Base-by-base conservation (phyloP, 164 flowering plant species). In the Chimonanthus salicifolius region DNA sequence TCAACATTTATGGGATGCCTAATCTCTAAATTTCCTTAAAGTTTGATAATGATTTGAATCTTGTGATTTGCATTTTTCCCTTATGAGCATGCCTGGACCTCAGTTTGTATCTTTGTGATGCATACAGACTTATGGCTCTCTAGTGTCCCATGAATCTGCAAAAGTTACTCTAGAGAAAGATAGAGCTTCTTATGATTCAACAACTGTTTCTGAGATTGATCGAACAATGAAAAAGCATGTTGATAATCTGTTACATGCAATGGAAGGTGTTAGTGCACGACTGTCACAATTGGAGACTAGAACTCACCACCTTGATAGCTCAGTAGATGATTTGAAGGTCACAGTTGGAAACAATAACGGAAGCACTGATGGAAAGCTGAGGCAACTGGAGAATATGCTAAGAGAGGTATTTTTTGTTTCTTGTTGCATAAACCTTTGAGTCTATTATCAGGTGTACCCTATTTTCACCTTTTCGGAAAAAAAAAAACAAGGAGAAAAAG, bases 271-370 rank as follows among this genome's bases (percentile, higher is more conserved):
- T 63, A 87, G 97, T 86, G 92, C 94, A 49, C 86, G 92, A 6
- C 62, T 94, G 7, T 79, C 95, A 7, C 97, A 92, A 84, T 79
- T 94, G 81, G 97, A 94, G 71, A 86, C 77, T 74, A 88, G 94
- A 81, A 87, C 90, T 49, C 92, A 88, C 65, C 72, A 84, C 49
- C 85, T 94, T 67, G 98, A 94, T 77, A 76, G 75, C 62, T 85
- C 91, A 62, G 83, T 94, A 16, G 97, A 90, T 89, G 98, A 91
- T 74, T 76, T 94, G 83, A 92, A 92, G 87, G 76, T 85, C 49
- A 78, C 92, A 63, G 80, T 86, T 76, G 97, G 87, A 70, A 87
- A 86, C 78, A 87, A 84, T 77, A 84, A 90, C 79, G 98, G 95
- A 51, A 89, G 78, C 74, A 87, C 86, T 71, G 94, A 92, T 78